A percentile compares a stretch with the other conserved stretches of the same genome.
phyloP scores from a whole-genome alignment of 2,329 filamentous ascomycete genomes.

The Ceratocystis huliohia region DNA sequence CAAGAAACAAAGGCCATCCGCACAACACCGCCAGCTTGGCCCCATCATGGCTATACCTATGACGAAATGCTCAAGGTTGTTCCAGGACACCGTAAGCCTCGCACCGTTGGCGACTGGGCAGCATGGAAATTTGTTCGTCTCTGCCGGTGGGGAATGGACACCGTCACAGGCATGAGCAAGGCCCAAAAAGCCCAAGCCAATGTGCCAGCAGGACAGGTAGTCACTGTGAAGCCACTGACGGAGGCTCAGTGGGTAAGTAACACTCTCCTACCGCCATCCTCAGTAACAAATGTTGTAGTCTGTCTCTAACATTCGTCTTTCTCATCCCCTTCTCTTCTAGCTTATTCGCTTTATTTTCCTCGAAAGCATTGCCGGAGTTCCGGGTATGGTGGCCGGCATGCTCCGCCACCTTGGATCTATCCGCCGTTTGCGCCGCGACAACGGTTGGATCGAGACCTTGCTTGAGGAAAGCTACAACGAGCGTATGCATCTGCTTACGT shows the following conservation, averaged over 20 bases:
- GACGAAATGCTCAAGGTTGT: slow-evolving; percentile 63
- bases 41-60: slow-evolving; percentile 60
- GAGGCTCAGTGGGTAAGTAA: slow-evolving; percentile 65
- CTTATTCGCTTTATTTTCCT: slow-evolving; percentile 82
- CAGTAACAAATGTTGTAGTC: not conserved
- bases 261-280: not conserved
- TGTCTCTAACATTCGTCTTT: not conserved
- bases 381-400: slow-evolving; percentile 95
- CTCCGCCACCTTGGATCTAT: slow-evolving; percentile 76
- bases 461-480: slow-evolving; percentile 88
- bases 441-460: slow-evolving; percentile 91
- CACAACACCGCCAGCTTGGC: slow-evolving; percentile 53
- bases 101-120: slow-evolving; percentile 61
- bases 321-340: slow-evolving; percentile 24
- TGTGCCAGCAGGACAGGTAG: slow-evolving; percentile 42
- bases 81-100: slow-evolving; percentile 63
- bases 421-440: slow-evolving; percentile 76
- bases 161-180: slow-evolving; percentile 60
- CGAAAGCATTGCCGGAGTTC: slow-evolving; percentile 86
- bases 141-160: slow-evolving; percentile 68
- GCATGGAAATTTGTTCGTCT: slow-evolving; percentile 67
- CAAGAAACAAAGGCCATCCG: slow-evolving; percentile 50
- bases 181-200: slow-evolving; percentile 54
- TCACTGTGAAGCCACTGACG: slow-evolving; percentile 50
- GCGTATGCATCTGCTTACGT: slow-evolving; percentile 83